Evolutionary conservation across 1,284 basidiomycete genomes (phyloP), one percentile per base, ranked within the genome.

Genomic region (Ceratobasidium sp.): DNA sequence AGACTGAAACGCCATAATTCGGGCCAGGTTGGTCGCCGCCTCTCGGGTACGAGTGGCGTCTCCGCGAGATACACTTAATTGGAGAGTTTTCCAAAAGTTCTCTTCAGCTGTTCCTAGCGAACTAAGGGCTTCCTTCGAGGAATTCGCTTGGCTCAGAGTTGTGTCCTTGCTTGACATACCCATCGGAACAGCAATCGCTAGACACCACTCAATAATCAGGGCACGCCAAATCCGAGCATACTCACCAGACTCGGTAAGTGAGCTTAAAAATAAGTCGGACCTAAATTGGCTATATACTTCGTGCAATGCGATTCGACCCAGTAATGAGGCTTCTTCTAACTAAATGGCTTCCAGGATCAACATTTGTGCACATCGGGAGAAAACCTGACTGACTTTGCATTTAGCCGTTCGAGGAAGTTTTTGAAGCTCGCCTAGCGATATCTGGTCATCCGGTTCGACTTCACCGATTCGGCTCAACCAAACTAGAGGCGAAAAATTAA

Each of bases 101-200:
- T 84, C 82, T 72, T 93, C 90, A 0, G 92, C 90, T 3, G 84
- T 80, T 27, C 84, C 82, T 35, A 96, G 80, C 0, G 85, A 83
- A 22, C 79, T 77, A 12, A 90, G 77, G 31, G 94, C 87, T 25
- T 89, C 88, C 69, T 86, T 82, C 0, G 85, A 82, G 0, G 86
- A 80, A 1, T 82, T 77, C 1, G 82, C 77, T 2, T 81, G 74
- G 0, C 80, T 76, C 7, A 76, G 69, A 15, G 43, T 15, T 0
- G 76, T 75, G 52, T 80, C 80, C 67, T 82, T 82, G 40, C 82
- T 83, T 0, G 86, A 83, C 78, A 88, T 87, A 0, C 89, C 89
- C 86, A 93, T 90, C 0, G 94, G 93, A 68, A 95, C 83, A 0
- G 92, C 88, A 70, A 95, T 91, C 6, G 90, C 93, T 94, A 70